phyloP scores from a whole-genome alignment of 805 yeast genomes.

The Candida parachauliodes region DNA sequence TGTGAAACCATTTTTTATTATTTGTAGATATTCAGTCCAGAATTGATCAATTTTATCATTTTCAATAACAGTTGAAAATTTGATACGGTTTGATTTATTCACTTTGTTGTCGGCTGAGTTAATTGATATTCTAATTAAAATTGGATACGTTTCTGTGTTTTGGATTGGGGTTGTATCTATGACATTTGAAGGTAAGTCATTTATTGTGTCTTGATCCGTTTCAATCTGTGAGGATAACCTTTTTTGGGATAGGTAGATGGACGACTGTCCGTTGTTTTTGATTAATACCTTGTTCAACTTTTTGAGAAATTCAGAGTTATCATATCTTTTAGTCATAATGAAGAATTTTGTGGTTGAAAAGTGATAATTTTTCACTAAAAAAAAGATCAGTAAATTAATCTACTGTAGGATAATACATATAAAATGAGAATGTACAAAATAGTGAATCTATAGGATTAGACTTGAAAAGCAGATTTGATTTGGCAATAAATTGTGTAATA shows the following conservation, averaged over 20 bases:
- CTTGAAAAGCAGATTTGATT: too few relatives aligned
- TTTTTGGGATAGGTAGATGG: slow-evolving; percentile 60
- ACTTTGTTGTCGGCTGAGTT: slow-evolving; percentile 37
- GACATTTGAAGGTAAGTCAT: slow-evolving; percentile 36
- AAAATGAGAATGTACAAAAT: too few relatives aligned
- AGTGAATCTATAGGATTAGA: too few relatives aligned
- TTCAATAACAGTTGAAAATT: slow-evolving; percentile 70
- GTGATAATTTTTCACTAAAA: too few relatives aligned
- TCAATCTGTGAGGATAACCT: slow-evolving; percentile 25
- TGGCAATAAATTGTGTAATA: too few relatives aligned
- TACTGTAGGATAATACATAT: too few relatives aligned
- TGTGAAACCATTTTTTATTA: slow-evolving; percentile 63
- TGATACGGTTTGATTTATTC: slow-evolving; percentile 46
- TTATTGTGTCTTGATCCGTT: slow-evolving; percentile 6
- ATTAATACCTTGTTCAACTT: slow-evolving; percentile 20
- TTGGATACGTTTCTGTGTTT: slow-evolving; percentile 43
- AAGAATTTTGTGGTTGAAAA: too few relatives aligned
- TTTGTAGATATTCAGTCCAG: slow-evolving; percentile 72
- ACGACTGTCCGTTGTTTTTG: slow-evolving; percentile 40
- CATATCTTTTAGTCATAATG: slow-evolving; percentile 17
- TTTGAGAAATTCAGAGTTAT: slow-evolving; percentile 28
- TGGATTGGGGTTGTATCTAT: slow-evolving; percentile 19
- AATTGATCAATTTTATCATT: slow-evolving; percentile 60
- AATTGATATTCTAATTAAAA: slow-evolving; percentile 66
- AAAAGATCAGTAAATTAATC: too few relatives aligned